Evolutionary conservation across 805 yeast genomes (phyloP), one percentile per base, ranked within the genome.

Genomic region (Lachancea sp.): DNA sequence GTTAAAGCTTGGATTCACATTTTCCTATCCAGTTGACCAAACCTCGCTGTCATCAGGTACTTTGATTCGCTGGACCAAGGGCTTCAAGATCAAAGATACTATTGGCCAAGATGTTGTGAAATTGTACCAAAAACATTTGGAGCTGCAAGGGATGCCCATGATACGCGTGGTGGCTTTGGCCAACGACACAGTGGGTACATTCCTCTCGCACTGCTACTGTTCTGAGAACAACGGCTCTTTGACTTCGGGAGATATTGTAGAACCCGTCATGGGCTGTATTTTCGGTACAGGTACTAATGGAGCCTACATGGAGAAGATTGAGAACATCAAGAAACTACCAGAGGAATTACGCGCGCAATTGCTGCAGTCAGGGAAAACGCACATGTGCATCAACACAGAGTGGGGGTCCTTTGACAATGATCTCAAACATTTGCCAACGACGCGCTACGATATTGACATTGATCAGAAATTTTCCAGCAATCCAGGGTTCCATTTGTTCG

Each of bases 261-360:
- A 78, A 42, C 85, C 97, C 8, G 74, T 83, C 7, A 70, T 89
- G 49, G 97, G 98, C 36, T 80, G 89, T 46, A 90, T 90, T 48
- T 86, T 89, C 56, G 98, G 98, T 50, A 92, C 98, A 2, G 98
- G 98, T 58, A 90, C 97, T 21, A 90, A 90, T 63, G 97, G 97
- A 46, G 96, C 96, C 12, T 90, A 92, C 64, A 71, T 77, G 58
- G 98, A 90, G 64, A 72, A 76, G 42, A 61, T 88, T 38, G 79
- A 75, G 30, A 74, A 80, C 41, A 84, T 92, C 51, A 75, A 74
- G 41, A 90, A 92, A 64, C 69, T 89, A 46, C 75, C 78, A n/a
- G 70, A 73, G 2, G 63, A 67, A 24, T 42, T 63, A 11, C 62
- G 63, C 34, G 63, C 55, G 19, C 59, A 58, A 16, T 63, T 73